Evolutionary conservation across 495 filamentous ascomycete genomes (phyloP).

Genomic region (Neurospora sp.): DNA sequence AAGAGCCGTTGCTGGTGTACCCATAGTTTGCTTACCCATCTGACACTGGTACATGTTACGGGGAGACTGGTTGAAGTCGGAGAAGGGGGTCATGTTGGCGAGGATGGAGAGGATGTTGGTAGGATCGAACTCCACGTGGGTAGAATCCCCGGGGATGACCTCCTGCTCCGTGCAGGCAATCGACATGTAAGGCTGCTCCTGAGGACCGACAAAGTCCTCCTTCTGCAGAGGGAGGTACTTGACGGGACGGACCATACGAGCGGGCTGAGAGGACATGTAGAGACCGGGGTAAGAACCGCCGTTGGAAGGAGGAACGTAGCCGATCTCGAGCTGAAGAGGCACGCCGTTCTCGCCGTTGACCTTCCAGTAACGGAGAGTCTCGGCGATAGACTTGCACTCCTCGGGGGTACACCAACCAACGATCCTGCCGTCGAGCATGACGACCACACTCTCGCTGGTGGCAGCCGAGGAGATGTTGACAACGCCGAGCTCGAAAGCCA

Average conservation of each 20-base stretch:
- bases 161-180: constrained; percentile 82
- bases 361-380: constrained; percentile 88
- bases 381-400: constrained; percentile 66
- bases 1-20: constrained; percentile 81
- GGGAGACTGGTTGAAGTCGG: constrained; percentile 97
- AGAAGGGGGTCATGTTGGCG: constrained; percentile 98
- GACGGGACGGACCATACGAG: constrained; percentile 83
- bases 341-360: constrained; percentile 80
- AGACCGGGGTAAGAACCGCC: constrained; percentile 92
- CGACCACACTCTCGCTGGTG: constrained; percentile 67
- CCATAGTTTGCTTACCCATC: constrained; percentile 99
- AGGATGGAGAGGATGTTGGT: constrained; percentile 97
- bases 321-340: constrained; percentile 81
- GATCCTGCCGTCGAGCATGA: constrained; percentile 83
- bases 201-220: constrained; percentile 79
- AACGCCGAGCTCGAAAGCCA: constrained; percentile 71
- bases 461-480: constrained; percentile 60
- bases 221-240: constrained; percentile 81
- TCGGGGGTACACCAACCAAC: constrained; percentile 82
- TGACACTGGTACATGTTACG: constrained; percentile 99
- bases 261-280: constrained; percentile 78
- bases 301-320: constrained; percentile 74
- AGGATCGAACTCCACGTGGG: constrained; percentile 88
- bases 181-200: constrained; percentile 97
- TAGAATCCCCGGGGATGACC: constrained; percentile 74